A percentile compares a stretch with the other conserved stretches of the same genome.
phyloP scores from a whole-genome alignment of 2,329 filamentous ascomycete species.

The Paraphaeosphaeria sporulosa region DNA sequence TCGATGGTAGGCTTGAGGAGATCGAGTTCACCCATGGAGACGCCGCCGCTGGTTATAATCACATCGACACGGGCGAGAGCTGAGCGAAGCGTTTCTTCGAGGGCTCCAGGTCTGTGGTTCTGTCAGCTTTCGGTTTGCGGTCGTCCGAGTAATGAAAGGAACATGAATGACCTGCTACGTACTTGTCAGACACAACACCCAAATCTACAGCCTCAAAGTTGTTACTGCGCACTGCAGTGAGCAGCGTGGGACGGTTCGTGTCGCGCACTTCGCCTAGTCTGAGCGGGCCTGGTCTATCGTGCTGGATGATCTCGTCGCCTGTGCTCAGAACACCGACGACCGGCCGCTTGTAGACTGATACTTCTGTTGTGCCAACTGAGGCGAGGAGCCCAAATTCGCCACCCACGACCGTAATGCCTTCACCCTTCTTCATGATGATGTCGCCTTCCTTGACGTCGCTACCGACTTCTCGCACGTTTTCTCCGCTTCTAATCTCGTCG shows the following conservation, averaged over 20 bases:
- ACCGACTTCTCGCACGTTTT: conserved; percentile 91
- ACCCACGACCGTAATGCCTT: conserved; percentile 83
- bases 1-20: conserved; percentile 96
- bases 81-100: conserved; percentile 79
- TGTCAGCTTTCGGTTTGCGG: background rate
- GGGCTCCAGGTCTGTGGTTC: conserved; percentile 64
- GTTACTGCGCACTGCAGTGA: conserved; percentile 76
- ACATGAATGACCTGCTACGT: conserved; percentile 19
- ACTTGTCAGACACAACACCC: conserved; percentile 80
- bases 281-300: conserved; percentile 69
- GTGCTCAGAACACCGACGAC: conserved; percentile 89
- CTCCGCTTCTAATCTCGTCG: conserved; percentile 74
- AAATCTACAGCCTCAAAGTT: conserved; percentile 84
- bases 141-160: background rate
- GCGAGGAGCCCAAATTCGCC: conserved; percentile 92
- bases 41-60: conserved; percentile 90
- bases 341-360: conserved; percentile 77
- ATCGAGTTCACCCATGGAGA: conserved; percentile 97
- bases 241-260: conserved; percentile 87
- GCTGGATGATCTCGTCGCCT: conserved; percentile 89
- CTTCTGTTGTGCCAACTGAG: conserved; percentile 77
- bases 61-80: conserved; percentile 79
- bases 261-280: conserved; percentile 87
- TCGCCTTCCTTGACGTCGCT: conserved; percentile 80
- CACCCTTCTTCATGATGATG: conserved; percentile 76